phyloP scores from a whole-genome alignment of 1,284 basidiomycete species.

The Sparassis latifolia region DNA sequence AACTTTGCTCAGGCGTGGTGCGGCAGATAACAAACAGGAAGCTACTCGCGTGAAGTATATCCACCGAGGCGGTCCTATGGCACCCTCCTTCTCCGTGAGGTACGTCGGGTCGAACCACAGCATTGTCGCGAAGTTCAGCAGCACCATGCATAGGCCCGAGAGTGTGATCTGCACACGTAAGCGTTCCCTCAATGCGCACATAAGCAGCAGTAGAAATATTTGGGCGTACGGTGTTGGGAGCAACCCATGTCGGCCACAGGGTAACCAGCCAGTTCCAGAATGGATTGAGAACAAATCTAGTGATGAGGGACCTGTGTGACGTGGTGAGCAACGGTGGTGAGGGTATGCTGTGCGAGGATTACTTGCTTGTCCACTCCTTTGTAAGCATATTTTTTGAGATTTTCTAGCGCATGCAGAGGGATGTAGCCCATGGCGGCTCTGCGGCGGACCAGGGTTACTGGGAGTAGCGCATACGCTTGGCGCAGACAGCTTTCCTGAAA shows the following conservation, averaged over 20 bases:
- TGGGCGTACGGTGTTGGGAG: conserved; percentile 83
- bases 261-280: conserved; percentile 96
- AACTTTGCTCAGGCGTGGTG: not conserved
- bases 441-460: too few relatives aligned
- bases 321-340: not conserved
- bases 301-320: conserved; percentile 57
- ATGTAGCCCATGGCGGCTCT: conserved; percentile 41
- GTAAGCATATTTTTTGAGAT: conserved; percentile 63
- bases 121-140: conserved; percentile 81
- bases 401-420: conserved; percentile 49
- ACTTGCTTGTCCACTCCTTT: conserved; percentile 67
- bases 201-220: not conserved
- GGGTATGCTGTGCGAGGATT: not conserved
- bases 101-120: conserved; percentile 79
- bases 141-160: conserved; percentile 76
- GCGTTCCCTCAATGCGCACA: not conserved
- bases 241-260: conserved; percentile 81
- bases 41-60: conserved; percentile 74
- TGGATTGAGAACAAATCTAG: conserved; percentile 79
- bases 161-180: conserved; percentile 64
- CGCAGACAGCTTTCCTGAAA: too few relatives aligned
- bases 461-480: too few relatives aligned
- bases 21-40: conserved; percentile 1
- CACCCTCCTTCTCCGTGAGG: conserved; percentile 57
- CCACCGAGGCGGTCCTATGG: conserved; percentile 68